Evolutionary conservation across 2,329 filamentous ascomycete genomes (phyloP), one percentile per base, ranked within the genome.

Genomic region (Neonectria hederae): DNA sequence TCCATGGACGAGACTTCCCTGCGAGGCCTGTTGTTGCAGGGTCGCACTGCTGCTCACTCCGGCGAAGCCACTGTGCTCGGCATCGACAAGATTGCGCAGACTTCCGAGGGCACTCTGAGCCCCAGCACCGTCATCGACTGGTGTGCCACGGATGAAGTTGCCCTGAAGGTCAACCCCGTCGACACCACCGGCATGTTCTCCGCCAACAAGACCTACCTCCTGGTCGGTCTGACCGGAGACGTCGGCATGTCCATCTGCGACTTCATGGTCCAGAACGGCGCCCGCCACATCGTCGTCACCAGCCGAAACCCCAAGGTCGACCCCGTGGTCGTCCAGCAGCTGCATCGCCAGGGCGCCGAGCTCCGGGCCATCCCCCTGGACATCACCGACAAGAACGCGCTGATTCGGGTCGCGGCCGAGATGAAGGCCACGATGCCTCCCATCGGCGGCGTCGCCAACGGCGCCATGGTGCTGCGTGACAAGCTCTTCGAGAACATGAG

Each of bases 191-290:
- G 38, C 28, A 48, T 69, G 5, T 76, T 79, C 54, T 49, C 46
- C 2, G 28, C 46, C 1, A 64, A 76, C 49, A 71, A 71, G 53
- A 78, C 78, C 0, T 79, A 81, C 62, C 61, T 75, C 13, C 67
- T 81, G 4, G 66, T 77, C 14, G 77, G 77, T 1, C 64, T 80
- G 5, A 73, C 75, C 1, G 75, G 79, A 0, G 65, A 71, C 1
- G 35, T 82, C 1, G 82, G 81, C 2, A 74, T 72, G 13, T 79
- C 81, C 0, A 70, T 83, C 0, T 77, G 73, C 45, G 54, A 74
- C 35, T 83, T 76, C 78, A 82, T 83, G 81, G 72, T 78, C 1
- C 54, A 46, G 0, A 72, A 74, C 10, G 82, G 81, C 0, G 82
- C 80, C 0, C 66, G 75, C 11, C 64, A 78, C 38, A 51, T 83